Evolutionary conservation across 805 yeast species (phyloP), one percentile per base, ranked within the genome.

Genomic region (Kodamaea kakaduensis): DNA sequence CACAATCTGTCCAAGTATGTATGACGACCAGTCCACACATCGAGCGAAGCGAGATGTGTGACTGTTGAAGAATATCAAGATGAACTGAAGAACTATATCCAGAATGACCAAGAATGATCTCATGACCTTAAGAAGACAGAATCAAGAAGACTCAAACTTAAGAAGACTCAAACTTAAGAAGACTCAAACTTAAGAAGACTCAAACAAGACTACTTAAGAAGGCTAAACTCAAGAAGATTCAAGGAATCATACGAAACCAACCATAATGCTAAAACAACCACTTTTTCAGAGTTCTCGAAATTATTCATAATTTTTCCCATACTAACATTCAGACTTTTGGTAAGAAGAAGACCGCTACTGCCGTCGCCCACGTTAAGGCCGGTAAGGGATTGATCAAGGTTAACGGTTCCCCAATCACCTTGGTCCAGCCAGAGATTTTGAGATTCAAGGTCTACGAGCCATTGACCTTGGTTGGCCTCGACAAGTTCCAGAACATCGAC

Each of bases 381-480:
- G 98, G 98, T 77, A 86, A 84, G 77, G 98, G 98, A 77, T 84
- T 93, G 71, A 83, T 93, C 79, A 93, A 93, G 81, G 94, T 93
- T 61, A 93, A 93, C 81, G 98, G 98, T 75, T 75, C 90, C 62
- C 98, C 98, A 78, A 90, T 93, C 83, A 84, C 96, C 70, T 83
- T 93, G 63, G 97, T 93, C 61, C 85, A 93, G 77, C 98, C 98
- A 71, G 97, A 90, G 79, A 85, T 89, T 73, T 81, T 93, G 67
- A 85, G 98, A 77, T 88, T 89, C 90, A 93, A 93, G 81, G 97
- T 93, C 61, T 93, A 89, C 89, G 98, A 93, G 81, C 97, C 98
- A 71, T 81, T 93, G 67, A 80, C 94, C 68, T 76, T 93, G 69
- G 97, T 87, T 66, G 98, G 98, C 66, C 81, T 93, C 67, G 97